phyloP scores from a whole-genome alignment of 2,329 filamentous ascomycete genomes.

The Pseudocercospora musae region DNA sequence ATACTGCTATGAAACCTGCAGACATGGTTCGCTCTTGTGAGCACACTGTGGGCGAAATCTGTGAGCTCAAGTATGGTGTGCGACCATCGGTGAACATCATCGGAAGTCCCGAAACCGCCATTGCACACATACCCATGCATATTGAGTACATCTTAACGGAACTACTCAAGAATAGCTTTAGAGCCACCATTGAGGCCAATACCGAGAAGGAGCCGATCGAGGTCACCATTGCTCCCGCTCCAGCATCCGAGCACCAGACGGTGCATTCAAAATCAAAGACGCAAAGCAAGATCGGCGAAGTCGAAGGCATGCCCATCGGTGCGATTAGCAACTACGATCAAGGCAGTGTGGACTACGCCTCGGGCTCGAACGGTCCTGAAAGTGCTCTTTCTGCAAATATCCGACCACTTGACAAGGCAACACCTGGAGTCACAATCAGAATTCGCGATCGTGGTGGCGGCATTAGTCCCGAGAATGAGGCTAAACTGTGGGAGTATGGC shows the following conservation, averaged over 20 bases:
- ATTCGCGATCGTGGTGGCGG: slow-evolving; percentile 95
- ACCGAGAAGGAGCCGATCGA: slow-evolving; percentile 78
- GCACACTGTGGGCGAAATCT: slow-evolving; percentile 90
- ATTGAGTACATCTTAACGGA: slow-evolving; percentile 97
- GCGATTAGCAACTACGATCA: slow-evolving; percentile 36
- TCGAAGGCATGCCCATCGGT: slow-evolving; percentile 14
- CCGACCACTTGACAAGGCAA: slow-evolving; percentile 48
- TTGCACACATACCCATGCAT: slow-evolving; percentile 93
- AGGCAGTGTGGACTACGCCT: slow-evolving; percentile 37
- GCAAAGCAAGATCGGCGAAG: slow-evolving; percentile 12
- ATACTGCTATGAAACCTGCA: slow-evolving; percentile 80
- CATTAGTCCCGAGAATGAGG: slow-evolving; percentile 77
- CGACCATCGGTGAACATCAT: slow-evolving; percentile 77
- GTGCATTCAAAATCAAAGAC: slow-evolving; percentile 14
- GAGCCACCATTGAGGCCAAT: slow-evolving; percentile 84
- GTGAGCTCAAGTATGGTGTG: slow-evolving; percentile 91
- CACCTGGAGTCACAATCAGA: slow-evolving; percentile 85
- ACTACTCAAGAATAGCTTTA: slow-evolving; percentile 93
- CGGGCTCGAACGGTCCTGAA: slow-evolving; percentile 25
- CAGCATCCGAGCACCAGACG: slow-evolving; percentile 44
- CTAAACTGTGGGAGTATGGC: slow-evolving; percentile 93
- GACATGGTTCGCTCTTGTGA: slow-evolving; percentile 80
- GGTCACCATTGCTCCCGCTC: slow-evolving; percentile 79
- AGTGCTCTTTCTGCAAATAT: slow-evolving; percentile 38
- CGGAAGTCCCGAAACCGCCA: slow-evolving; percentile 80